These are phyloP conservation scores for Pelargonium cotyledonis DNA, from an alignment of 441 rosid species.

Conservation along the genomic window DNA sequence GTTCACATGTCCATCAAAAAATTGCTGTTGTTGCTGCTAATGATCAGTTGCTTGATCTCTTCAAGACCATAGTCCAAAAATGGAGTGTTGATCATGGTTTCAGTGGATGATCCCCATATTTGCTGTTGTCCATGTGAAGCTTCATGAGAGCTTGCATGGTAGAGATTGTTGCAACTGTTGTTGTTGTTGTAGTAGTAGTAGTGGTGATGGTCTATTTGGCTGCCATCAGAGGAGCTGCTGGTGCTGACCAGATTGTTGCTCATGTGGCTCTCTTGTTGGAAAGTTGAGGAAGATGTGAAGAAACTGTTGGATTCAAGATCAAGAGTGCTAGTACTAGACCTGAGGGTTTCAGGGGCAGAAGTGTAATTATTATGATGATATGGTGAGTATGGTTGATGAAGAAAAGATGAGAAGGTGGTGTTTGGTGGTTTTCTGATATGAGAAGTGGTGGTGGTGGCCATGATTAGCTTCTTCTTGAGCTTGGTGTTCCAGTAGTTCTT, in stretches of 20 bases:
- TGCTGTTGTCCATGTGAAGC: too few species aligned
- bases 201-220: slow-evolving; percentile 14
- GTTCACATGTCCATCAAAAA: slow-evolving; percentile 51
- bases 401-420: slow-evolving; percentile 31
- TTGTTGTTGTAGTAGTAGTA: too few species aligned
- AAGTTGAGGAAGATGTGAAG: background rate
- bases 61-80: slow-evolving; percentile 49
- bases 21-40: slow-evolving; percentile 20
- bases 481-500: slow-evolving; percentile 98
- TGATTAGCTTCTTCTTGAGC: slow-evolving; percentile 77
- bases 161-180: background rate
- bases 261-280: slow-evolving; percentile 21
- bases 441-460: too few species aligned
- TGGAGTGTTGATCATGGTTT: too few species aligned
- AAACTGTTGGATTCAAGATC: background rate
- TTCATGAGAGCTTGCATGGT: too few species aligned
- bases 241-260: slow-evolving; percentile 24
- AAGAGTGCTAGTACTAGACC: background rate
- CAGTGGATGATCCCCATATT: too few species aligned
- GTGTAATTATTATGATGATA: slow-evolving; percentile 24
- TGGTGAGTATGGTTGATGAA: slow-evolving; percentile 27
- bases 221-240: slow-evolving; percentile 55
- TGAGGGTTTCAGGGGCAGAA: slow-evolving; percentile 24
- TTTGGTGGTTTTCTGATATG: slow-evolving; percentile 27
- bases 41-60: slow-evolving; percentile 66